Percentiles rank a stretch among this genome's conserved stretches.
phyloP scores from a whole-genome alignment of 73 alveolate species.

The Loxodes magnus region DNA sequence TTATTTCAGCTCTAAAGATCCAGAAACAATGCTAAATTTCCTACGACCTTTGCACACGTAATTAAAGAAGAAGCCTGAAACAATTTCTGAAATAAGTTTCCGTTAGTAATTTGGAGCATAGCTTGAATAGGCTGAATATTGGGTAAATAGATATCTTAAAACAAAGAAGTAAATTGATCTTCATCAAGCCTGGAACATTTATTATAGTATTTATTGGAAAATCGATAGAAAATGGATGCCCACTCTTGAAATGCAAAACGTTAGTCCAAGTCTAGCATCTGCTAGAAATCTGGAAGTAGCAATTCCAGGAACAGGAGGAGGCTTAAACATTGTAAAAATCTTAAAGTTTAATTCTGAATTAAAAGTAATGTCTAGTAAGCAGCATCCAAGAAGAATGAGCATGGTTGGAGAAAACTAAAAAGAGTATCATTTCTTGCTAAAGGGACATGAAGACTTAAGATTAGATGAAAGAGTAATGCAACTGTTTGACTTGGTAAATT shows the following conservation, averaged over 20 bases:
- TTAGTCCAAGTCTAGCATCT: slow-evolving; percentile 44
- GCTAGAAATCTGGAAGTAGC: slow-evolving; percentile 54
- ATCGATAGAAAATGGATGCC: slow-evolving; percentile 21
- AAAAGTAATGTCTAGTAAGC: slow-evolving; percentile 75
- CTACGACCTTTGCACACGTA: slow-evolving; percentile 73
- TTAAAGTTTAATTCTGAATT: slow-evolving; percentile 42
- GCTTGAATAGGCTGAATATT: slow-evolving; percentile 77
- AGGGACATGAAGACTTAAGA: slow-evolving; percentile 96
- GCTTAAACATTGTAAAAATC: slow-evolving; percentile 49
- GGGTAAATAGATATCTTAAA: slow-evolving; percentile 22
- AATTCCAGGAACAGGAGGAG: slow-evolving; percentile 72
- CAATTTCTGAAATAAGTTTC: slow-evolving; percentile 89
- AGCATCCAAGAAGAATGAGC: slow-evolving; percentile 86
- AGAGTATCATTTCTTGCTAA: slow-evolving; percentile 82
- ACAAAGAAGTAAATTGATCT: slow-evolving; percentile 23
- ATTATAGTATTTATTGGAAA: slow-evolving; percentile 33
- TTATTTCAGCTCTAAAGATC: slow-evolving; percentile 69
- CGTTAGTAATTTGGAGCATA: slow-evolving; percentile 79
- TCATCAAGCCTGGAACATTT: slow-evolving; percentile 46
- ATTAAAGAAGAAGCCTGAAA: slow-evolving; percentile 71
- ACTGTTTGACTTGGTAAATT: slow-evolving; percentile 86
- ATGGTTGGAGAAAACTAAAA: slow-evolving; percentile 91
- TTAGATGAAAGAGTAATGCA: slow-evolving; percentile 98
- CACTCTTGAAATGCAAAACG: slow-evolving; percentile 28
- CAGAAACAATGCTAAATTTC: slow-evolving; percentile 50